These are phyloP conservation scores for Rhodomyrtus tomentosa DNA, from an alignment of 345 rosid genomes.

Conservation along the genomic window DNA sequence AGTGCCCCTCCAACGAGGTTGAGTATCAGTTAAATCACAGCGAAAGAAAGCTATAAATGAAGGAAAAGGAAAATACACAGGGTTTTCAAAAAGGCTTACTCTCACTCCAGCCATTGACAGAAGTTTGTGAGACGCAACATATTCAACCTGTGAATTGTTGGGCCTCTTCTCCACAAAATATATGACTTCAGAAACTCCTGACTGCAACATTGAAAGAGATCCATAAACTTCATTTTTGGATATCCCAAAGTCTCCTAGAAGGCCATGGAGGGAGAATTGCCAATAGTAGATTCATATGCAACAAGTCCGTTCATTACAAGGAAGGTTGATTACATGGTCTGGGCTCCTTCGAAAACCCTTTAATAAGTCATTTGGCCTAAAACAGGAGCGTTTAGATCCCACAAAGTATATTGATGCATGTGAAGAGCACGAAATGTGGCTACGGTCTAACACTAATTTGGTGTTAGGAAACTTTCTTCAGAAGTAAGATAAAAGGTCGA, in stretches of 20 bases:
- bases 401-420: background rate
- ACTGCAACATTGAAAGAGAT: slow-evolving; percentile 31
- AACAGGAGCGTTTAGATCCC: background rate
- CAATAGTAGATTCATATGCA: background rate
- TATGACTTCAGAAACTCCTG: slow-evolving; percentile 75
- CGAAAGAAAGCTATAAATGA: background rate
- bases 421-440: background rate
- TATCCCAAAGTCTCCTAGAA: background rate
- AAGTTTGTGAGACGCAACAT: slow-evolving; percentile 75
- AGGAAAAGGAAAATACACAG: background rate
- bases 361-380: background rate
- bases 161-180: slow-evolving; percentile 72
- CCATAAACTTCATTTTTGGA: background rate
- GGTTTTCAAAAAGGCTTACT: slow-evolving; percentile 27
- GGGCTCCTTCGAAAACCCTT: background rate
- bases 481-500: background rate
- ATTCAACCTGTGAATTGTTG: slow-evolving; percentile 32
- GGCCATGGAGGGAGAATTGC: background rate
- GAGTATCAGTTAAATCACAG: background rate
- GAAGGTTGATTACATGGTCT: background rate
- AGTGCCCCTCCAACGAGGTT: background rate
- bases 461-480: background rate
- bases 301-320: background rate
- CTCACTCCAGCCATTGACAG: slow-evolving; percentile 76
- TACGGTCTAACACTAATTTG: background rate